Evolutionary conservation across 1,284 basidiomycete species (phyloP).

Genomic region (Ganoderma resinaceum): DNA sequence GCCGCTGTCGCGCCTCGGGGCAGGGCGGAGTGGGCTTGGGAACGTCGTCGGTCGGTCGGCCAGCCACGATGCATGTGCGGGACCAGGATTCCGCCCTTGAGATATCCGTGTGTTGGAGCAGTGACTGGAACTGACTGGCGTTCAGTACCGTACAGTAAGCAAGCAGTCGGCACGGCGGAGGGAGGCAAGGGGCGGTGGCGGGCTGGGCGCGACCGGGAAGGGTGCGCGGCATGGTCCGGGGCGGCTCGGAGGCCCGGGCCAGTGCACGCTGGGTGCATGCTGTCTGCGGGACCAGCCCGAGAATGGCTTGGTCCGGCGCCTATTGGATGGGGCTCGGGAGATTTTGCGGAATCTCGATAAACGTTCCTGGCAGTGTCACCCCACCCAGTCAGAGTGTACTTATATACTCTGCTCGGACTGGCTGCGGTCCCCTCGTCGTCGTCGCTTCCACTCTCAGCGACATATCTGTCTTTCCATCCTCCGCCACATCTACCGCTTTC

Average conservation of each 20-base stretch:
- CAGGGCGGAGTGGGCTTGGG: conserved; percentile 1
- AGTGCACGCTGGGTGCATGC: not conserved
- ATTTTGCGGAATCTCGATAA: not conserved
- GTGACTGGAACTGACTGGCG: conserved; percentile 15
- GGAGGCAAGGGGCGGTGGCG: conserved; percentile 1
- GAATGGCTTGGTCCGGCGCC: conserved; percentile 14
- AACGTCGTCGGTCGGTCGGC: not conserved
- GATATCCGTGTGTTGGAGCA: not conserved
- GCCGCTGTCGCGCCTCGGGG: not conserved
- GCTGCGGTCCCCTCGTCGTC: conserved; percentile 3
- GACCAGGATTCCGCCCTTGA: not conserved
- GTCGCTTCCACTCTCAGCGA: conserved; percentile 7
- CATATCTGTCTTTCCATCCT: not conserved
- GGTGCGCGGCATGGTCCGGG: conserved; percentile 14
- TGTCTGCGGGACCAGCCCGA: conserved; percentile 12
- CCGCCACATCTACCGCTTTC: not conserved
- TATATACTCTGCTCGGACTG: conserved; percentile 17
- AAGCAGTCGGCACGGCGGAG: not conserved
- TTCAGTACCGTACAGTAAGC: conserved; percentile 8
- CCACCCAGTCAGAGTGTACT: not conserved
- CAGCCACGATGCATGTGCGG: not conserved
- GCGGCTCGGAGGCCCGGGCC: conserved; percentile 1
- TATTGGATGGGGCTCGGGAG: not conserved
- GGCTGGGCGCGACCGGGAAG: conserved; percentile 4
- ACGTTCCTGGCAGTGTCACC: conserved; percentile 18